Conservation (phyloP, 192 early-diverging fungal species). For the Piromyces sp. region DNA sequence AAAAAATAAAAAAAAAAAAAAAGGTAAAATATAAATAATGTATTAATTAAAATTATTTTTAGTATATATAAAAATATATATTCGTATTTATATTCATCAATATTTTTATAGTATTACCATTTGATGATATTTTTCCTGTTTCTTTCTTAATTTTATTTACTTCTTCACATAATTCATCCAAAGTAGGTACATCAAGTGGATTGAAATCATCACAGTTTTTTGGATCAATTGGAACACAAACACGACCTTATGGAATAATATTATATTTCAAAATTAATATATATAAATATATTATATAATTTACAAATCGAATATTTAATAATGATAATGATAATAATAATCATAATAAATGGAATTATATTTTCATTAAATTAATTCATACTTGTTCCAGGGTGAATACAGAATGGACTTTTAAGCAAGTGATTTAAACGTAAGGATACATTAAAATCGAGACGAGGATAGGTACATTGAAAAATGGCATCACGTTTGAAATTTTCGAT, state of each 20-base stretch:
- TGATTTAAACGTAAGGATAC: slow-evolving; percentile 80
- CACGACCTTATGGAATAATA: slow-evolving; percentile 36
- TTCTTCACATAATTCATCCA: slow-evolving; percentile 48
- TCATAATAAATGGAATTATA: background rate
- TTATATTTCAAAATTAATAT: background rate
- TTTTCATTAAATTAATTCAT: background rate
- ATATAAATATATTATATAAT: no score
- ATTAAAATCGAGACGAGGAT: slow-evolving; percentile 84
- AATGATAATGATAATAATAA: no score
- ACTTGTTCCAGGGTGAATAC: slow-evolving; percentile 83
- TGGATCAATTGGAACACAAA: slow-evolving; percentile 82
- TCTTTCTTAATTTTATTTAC: slow-evolving; percentile 16
- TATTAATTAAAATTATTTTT: no score
- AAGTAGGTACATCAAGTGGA: slow-evolving; percentile 57
- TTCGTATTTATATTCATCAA: no score
- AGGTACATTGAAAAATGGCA: slow-evolving; percentile 75
- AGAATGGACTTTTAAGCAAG: slow-evolving; percentile 93
- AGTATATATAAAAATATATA: no score
- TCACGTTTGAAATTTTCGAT: slow-evolving; percentile 34
- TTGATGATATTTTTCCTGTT: background rate
- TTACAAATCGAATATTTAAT: no score
- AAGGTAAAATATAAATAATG: no score
- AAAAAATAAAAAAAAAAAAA: no score
- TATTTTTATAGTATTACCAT: background rate
- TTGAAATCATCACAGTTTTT: slow-evolving; percentile 64